A percentile compares a stretch with the other conserved stretches of the same genome.
These are phyloP conservation scores for Hebeloma cylindrosporum DNA, from an alignment of 768 basidiomycete species.

Conservation along the genomic window DNA sequence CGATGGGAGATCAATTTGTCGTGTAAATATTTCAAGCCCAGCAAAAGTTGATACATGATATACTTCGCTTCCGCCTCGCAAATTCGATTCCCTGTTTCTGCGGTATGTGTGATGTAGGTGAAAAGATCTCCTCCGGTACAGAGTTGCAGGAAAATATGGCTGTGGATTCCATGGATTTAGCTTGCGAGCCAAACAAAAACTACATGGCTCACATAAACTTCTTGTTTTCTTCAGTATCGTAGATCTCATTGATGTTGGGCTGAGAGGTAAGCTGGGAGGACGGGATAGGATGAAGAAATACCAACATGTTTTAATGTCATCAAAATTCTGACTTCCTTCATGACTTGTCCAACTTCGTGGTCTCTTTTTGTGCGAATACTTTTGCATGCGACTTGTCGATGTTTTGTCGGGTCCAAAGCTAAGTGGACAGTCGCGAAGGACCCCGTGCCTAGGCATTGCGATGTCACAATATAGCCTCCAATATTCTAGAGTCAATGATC, in stretches of 20 bases:
- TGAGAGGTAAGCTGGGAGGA: slow-evolving; percentile 24
- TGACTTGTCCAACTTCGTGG: slow-evolving; percentile 57
- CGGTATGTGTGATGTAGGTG: slow-evolving; percentile 71
- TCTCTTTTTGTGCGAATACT: slow-evolving; percentile 67
- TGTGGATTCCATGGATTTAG: slow-evolving; percentile 22
- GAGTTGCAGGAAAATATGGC: slow-evolving; percentile 82
- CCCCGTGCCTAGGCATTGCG: slow-evolving; percentile 77
- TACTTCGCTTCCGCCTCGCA: slow-evolving; percentile 84
- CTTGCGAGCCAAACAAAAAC: background rate
- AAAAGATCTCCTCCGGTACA: slow-evolving; percentile 89
- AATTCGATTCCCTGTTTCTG: slow-evolving; percentile 48
- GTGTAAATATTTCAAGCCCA: slow-evolving; percentile 71
- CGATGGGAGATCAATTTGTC: slow-evolving; percentile 74
- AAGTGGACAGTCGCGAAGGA: slow-evolving; percentile 83
- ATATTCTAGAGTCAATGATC: slow-evolving; percentile 43
- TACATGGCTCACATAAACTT: slow-evolving; percentile 51
- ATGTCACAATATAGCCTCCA: slow-evolving; percentile 70
- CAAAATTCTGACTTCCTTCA: slow-evolving; percentile 79
- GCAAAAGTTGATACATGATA: slow-evolving; percentile 77
- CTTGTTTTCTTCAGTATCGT: slow-evolving; percentile 62
- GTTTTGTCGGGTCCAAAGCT: slow-evolving; percentile 61
- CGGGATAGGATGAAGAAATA: slow-evolving; percentile 4
- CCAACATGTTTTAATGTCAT: slow-evolving; percentile 70
- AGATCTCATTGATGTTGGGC: slow-evolving; percentile 83
- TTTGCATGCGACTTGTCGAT: slow-evolving; percentile 82